phyloP scores from a whole-genome alignment of 495 filamentous ascomycete genomes.

The Apodospora peruviana region DNA sequence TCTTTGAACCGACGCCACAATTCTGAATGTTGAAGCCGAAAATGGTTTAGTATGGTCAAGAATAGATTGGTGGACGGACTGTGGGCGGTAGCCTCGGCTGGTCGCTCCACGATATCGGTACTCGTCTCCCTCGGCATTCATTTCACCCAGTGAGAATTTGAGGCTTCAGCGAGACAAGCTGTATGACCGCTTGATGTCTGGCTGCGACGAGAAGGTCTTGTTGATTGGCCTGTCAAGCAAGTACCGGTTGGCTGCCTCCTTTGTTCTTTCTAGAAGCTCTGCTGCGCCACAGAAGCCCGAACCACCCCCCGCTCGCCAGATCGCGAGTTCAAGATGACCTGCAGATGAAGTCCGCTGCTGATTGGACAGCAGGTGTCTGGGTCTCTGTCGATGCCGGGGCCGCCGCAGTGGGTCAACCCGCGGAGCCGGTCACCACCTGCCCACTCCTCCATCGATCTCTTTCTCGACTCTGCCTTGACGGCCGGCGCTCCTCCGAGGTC shows the following conservation, averaged over 20 bases:
- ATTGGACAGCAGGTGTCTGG: not conserved
- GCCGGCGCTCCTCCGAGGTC: too few relatives aligned
- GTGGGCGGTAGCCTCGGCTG: not conserved
- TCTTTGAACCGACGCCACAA: not conserved
- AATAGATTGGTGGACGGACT: not conserved
- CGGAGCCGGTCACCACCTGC: not conserved
- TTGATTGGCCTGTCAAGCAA: not conserved
- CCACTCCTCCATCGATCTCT: too few relatives aligned
- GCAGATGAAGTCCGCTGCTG: not conserved
- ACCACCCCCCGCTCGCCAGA: not conserved
- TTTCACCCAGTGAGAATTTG: too few relatives aligned
- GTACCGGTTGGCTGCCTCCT: not conserved
- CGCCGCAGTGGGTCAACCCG: not conserved
- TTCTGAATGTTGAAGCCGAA: conserved; percentile 4
- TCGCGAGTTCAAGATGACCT: not conserved
- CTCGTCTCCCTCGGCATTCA: too few relatives aligned
- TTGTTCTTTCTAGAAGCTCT: conserved; percentile 1
- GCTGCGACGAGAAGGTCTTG: not conserved
- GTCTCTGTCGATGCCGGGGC: not conserved
- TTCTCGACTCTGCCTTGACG: too few relatives aligned
- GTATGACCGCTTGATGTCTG: not conserved
- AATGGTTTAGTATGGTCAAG: not conserved
- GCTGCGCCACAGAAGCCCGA: conserved; percentile 3
- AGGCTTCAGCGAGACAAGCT: too few relatives aligned
- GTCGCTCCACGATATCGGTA: not conserved